phyloP scores from a whole-genome alignment of 192 early-diverging fungal genomes.

The Coemansia aciculifera region DNA sequence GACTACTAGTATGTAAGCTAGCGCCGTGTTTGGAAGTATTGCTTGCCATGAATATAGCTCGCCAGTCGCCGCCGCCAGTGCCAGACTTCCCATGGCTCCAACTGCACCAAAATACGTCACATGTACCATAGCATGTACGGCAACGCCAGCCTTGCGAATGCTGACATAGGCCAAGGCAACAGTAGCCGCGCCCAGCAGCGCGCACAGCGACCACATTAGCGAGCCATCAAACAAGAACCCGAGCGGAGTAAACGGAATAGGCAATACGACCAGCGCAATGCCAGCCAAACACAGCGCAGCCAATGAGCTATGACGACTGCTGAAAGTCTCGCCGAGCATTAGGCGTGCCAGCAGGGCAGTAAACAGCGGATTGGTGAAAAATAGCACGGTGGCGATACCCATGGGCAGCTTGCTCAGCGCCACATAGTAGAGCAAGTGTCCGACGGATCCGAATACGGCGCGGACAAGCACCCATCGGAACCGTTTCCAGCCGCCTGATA shows the following conservation, averaged over 20 bases:
- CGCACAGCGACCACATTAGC: conserved; percentile 15
- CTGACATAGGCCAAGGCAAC: conserved; percentile 30
- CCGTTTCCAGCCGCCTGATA: conserved; percentile 8
- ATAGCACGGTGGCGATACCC: conserved; percentile 31
- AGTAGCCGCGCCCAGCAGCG: conserved; percentile 17
- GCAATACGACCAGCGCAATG: conserved; percentile 18
- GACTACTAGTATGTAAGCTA: background rate
- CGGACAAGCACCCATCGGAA: conserved; percentile 31
- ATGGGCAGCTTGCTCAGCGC: conserved; percentile 21
- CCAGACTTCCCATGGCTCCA: conserved; percentile 9
- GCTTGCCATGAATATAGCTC: conserved; percentile 10
- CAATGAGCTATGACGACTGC: background rate
- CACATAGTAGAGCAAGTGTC: conserved; percentile 28
- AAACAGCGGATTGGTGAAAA: conserved; percentile 36
- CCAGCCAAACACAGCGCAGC: conserved; percentile 8
- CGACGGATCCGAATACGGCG: conserved; percentile 24
- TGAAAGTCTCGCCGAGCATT: conserved; percentile 17
- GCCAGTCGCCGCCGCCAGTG: background rate
- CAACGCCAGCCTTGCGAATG: conserved; percentile 25
- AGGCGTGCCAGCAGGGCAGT: conserved; percentile 25
- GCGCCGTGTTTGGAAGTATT: background rate
- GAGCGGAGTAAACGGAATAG: background rate
- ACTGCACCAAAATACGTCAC: conserved; percentile 33
- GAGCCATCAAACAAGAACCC: background rate
- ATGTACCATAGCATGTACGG: conserved; percentile 25